phyloP scores from a whole-genome alignment of 768 basidiomycete species.

The Trametes cubensis region DNA sequence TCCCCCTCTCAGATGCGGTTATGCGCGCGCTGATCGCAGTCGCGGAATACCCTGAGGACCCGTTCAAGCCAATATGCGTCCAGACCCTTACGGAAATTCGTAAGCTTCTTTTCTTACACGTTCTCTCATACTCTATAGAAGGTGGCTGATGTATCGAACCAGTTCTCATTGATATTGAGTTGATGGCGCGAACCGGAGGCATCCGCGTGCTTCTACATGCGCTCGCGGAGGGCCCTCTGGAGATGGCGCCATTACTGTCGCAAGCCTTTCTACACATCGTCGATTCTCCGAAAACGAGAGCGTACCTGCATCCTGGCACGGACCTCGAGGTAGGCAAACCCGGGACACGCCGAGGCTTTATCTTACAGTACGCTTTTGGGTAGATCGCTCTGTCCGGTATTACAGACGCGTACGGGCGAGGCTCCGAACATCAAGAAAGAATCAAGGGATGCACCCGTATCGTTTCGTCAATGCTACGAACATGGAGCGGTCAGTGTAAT shows the following conservation, averaged over 20 bases:
- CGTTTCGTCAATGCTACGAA: conserved; percentile 81
- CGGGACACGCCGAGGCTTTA: neutral
- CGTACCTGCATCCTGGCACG: conserved; percentile 74
- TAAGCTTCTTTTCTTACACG: conserved; percentile 34
- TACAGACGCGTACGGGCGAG: conserved; percentile 91
- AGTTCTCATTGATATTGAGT: conserved; percentile 89
- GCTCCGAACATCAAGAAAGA: conserved; percentile 73
- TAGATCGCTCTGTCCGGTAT: conserved; percentile 87
- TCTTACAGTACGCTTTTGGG: neutral
- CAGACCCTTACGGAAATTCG: conserved; percentile 90
- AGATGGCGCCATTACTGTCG: conserved; percentile 77
- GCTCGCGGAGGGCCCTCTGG: conserved; percentile 86
- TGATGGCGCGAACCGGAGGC: conserved; percentile 79
- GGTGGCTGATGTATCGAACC: conserved; percentile 8
- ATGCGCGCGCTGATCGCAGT: conserved; percentile 91
- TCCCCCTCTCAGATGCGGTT: conserved; percentile 72
- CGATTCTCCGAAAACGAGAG: conserved; percentile 82
- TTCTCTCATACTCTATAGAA: neutral
- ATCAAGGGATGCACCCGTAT: conserved; percentile 79
- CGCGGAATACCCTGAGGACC: conserved; percentile 91
- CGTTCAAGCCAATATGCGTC: conserved; percentile 78
- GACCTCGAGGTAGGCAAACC: conserved; percentile 77
- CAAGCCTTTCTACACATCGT: conserved; percentile 80
- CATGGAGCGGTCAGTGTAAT: conserved; percentile 82
- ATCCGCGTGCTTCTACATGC: conserved; percentile 85